Evolutionary conservation across 805 yeast species (phyloP).

Genomic region (Myxozyma geophila): DNA sequence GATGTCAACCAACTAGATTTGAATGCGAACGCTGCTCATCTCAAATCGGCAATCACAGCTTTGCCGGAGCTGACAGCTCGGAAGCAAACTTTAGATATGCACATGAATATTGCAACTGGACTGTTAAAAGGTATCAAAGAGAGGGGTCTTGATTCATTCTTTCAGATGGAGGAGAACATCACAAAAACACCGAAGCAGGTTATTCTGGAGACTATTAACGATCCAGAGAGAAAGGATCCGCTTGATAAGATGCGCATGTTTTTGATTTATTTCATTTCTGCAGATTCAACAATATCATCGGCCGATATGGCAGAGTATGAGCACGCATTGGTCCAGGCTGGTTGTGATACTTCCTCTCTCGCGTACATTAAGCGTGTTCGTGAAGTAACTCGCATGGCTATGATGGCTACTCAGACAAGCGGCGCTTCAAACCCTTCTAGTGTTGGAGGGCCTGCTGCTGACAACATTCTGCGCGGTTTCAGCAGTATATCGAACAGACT

Average conservation of each 20-base stretch:
- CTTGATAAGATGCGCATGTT: constrained; percentile 86
- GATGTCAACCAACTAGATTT: constrained; percentile 61
- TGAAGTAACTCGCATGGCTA: constrained; percentile 63
- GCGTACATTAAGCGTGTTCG: constrained; percentile 78
- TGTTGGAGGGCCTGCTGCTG: constrained; percentile 38
- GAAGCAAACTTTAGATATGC: constrained; percentile 89
- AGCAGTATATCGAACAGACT: constrained; percentile 75
- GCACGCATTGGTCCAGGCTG: constrained; percentile 59
- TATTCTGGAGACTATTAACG: constrained; percentile 58
- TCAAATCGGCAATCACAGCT: constrained; percentile 78
- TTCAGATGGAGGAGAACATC: constrained; percentile 89
- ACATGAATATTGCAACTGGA: constrained; percentile 91
- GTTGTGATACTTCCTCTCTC: constrained; percentile 64
- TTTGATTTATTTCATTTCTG: constrained; percentile 67
- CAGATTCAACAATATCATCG: constrained; percentile 51
- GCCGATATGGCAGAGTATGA: constrained; percentile 68
- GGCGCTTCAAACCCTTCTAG: constrained; percentile 42
- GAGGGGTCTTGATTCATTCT: constrained; percentile 86
- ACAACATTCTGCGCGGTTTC: constrained; percentile 54
- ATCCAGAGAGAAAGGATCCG: constrained; percentile 60
- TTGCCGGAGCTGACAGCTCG: constrained; percentile 90
- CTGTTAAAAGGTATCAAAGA: constrained; percentile 80
- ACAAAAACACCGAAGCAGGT: constrained; percentile 53
- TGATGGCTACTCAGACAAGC: constrained; percentile 44
- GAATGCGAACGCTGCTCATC: constrained; percentile 46